Percentiles rank a stretch among this genome's conserved stretches.
phyloP scores from a whole-genome alignment of 1,139 yeast genomes.

The Blastobotrys petasosporus region DNA sequence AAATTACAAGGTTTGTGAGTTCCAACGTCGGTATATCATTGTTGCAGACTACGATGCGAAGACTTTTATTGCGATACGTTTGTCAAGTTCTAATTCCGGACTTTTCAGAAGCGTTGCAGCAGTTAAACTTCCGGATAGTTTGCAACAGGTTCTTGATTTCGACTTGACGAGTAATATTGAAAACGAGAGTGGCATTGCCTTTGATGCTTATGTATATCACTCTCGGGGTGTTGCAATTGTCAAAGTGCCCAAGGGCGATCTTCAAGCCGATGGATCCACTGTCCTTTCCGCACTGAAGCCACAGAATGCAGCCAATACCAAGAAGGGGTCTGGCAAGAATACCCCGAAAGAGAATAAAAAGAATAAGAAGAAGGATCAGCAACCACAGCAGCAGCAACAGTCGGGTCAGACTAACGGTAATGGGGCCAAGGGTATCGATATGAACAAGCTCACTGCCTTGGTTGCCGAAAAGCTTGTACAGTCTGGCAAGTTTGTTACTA shows the following conservation, averaged over 20 bases:
- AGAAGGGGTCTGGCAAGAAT: background rate
- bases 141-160: conserved; percentile 15
- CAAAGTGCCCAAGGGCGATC: conserved; percentile 7
- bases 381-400: background rate
- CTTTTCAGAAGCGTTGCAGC: conserved; percentile 7
- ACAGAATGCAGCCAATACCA: background rate
- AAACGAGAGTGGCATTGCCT: conserved; percentile 12
- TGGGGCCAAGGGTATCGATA: background rate
- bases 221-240: conserved; percentile 21
- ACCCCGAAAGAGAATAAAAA: background rate
- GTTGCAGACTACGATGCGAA: conserved; percentile 12
- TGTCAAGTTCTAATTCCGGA: background rate
- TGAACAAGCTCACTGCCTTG: conserved; percentile 9
- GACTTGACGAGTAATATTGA: conserved; percentile 19
- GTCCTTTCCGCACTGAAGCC: conserved; percentile 5
- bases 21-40: conserved; percentile 10
- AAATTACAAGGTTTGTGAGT: conserved; percentile 7
- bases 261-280: conserved; percentile 8
- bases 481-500: conserved; percentile 21
- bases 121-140: conserved; percentile 10
- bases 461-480: conserved; percentile 12
- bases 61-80: conserved; percentile 10
- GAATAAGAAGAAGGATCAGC: conserved; percentile 1
- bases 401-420: background rate
- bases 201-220: conserved; percentile 22